Evolutionary conservation across 2,329 filamentous ascomycete species (phyloP).

Genomic region (Ophiosphaerella narmari): DNA sequence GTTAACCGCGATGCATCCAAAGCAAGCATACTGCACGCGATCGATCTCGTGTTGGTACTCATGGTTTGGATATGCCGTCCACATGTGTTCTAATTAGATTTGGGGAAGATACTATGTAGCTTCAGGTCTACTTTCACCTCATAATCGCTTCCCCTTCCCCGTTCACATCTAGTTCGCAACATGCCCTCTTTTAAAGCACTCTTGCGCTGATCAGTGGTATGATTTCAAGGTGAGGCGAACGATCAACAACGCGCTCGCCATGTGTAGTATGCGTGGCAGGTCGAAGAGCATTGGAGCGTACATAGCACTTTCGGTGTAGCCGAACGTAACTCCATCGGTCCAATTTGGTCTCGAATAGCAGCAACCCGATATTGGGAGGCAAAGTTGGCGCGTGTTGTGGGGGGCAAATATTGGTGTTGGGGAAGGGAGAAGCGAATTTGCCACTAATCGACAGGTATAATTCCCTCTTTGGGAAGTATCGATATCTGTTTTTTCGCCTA

Average conservation of each 20-base stretch:
- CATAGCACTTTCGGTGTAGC: conserved; percentile 14
- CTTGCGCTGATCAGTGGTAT: conserved; percentile 8
- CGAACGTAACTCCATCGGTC: conserved; percentile 14
- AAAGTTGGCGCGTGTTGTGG: conserved; percentile 11
- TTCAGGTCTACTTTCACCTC: conserved; percentile 30
- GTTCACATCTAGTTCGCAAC: too few species aligned
- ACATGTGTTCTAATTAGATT: neutral
- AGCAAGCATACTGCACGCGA: too few species aligned
- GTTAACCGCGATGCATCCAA: neutral
- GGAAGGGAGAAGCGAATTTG: conserved; percentile 15
- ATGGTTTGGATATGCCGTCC: too few species aligned
- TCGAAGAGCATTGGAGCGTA: neutral
- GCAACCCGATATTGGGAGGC: conserved; percentile 10
- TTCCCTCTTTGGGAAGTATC: conserved; percentile 15
- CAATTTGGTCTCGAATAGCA: conserved; percentile 1
- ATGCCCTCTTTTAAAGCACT: neutral
- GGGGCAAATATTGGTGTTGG: conserved; percentile 8
- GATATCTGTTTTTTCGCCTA: conserved; percentile 4
- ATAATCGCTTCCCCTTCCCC: conserved; percentile 23
- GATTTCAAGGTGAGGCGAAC: conserved; percentile 4
- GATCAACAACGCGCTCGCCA: conserved; percentile 3
- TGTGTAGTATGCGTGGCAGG: conserved; percentile 5
- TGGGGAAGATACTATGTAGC: neutral
- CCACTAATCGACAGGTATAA: conserved; percentile 19
- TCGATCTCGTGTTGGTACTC: too few species aligned